A percentile compares a stretch with the other conserved stretches of the same genome.
These are phyloP conservation scores for Mycena polygramma DNA, from an alignment of 768 basidiomycete genomes.

Conservation along the genomic window DNA sequence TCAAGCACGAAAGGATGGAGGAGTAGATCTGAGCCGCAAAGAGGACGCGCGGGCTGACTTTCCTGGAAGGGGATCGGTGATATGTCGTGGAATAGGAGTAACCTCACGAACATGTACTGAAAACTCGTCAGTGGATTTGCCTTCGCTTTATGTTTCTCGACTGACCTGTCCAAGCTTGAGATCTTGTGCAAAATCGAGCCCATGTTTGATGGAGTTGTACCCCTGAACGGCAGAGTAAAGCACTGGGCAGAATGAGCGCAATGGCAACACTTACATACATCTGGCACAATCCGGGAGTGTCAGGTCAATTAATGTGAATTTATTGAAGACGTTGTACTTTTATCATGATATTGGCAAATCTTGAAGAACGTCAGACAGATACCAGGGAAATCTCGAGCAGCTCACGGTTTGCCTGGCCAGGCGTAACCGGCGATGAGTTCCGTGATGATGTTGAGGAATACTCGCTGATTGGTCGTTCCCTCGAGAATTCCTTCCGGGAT, in stretches of 20 bases:
- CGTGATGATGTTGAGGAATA: constrained; percentile 26
- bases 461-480: constrained; percentile 20
- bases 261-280: constrained; percentile 13
- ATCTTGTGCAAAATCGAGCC: constrained; percentile 27
- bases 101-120: constrained; percentile 20
- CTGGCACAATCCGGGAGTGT: not conserved
- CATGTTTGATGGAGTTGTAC: constrained; percentile 28
- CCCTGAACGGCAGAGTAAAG: constrained; percentile 10
- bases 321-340: too few relatives aligned
- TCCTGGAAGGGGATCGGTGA: not conserved
- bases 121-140: not conserved
- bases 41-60: constrained; percentile 20
- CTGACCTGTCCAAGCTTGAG: constrained; percentile 28
- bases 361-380: not conserved
- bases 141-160: not conserved
- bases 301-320: too few relatives aligned
- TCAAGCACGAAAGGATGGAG: constrained; percentile 11
- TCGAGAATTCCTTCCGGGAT: constrained; percentile 17
- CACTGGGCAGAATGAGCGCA: not conserved
- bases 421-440: constrained; percentile 22
- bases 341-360: constrained; percentile 28
- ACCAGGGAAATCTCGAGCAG: not conserved
- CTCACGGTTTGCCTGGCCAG: constrained; percentile 21
- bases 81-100: too few relatives aligned
- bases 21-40: constrained; percentile 13